Evolutionary conservation across 495 filamentous ascomycete genomes (phyloP), one percentile per base, ranked within the genome.

Genomic region (Staphylotrichum longicolle): DNA sequence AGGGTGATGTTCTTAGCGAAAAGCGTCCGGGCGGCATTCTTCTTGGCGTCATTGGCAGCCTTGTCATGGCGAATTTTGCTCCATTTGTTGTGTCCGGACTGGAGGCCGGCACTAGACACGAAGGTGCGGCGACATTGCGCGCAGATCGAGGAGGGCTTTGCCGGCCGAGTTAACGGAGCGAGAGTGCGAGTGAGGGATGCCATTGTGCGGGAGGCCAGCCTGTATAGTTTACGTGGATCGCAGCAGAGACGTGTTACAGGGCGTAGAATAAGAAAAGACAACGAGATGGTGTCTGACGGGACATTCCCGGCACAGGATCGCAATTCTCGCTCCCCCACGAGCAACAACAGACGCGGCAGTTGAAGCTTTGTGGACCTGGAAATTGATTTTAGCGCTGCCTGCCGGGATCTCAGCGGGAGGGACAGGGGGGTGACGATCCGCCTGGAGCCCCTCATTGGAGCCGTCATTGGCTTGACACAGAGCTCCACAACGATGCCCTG

Each of bases 11-110:
- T 75, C 50, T 83, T 74, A 42, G 80, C 57, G 64, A 83, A 76
- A 34, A 63, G 45, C 27, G 67, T 72, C 8, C 84, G 76, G 57
- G 76, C 65, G 14, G 73, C 66, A 58, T 73, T 83, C 68, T 84
- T 88, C 64, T 78, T 79, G 11, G 71, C 72, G 75, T 97, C 93
- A 63, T 85, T 85, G 65, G 85, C 88, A 44, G 84, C 90, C 74
- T 99, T 99, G 75, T 93, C 90, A 71, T 99, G 95, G 65, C 86
- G 89, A 75, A 97, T 97, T 64, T 93, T 94, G 41, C 91, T 90
- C 94, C 94, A 99, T 70, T 88, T 86, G 72, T 85, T 96, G 75
- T 96, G 91, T 40, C 93, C 92, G 48, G 89, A 89, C 37, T 74
- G 74, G 7, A 78, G 63, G 5, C 64, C 35, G 3, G 82, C 51